A percentile compares a stretch with the other conserved stretches of the same genome.
phyloP scores from a whole-genome alignment of 192 early-diverging fungal species.

The Umbelopsis sp. region DNA sequence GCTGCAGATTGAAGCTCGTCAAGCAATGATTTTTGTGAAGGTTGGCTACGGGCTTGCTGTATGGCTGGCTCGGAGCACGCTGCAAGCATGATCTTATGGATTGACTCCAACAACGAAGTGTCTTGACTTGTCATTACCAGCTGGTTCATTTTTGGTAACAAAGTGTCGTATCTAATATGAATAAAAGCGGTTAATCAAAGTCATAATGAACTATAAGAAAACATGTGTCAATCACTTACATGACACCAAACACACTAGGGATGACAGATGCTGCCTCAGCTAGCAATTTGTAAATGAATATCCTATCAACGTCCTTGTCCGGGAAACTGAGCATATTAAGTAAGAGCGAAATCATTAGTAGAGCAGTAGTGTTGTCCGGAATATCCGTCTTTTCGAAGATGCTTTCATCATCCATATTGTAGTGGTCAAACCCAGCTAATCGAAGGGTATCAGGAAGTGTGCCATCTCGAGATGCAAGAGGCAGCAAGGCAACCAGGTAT shows the following conservation, averaged over 20 bases:
- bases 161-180: constrained; percentile 57
- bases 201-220: background rate
- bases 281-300: constrained; percentile 74
- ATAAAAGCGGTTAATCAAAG: background rate
- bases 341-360: constrained; percentile 62
- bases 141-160: constrained; percentile 68
- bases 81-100: constrained; percentile 67
- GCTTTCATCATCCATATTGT: constrained; percentile 51
- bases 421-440: constrained; percentile 49
- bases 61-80: constrained; percentile 40
- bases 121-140: constrained; percentile 65
- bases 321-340: constrained; percentile 68
- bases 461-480: constrained; percentile 69
- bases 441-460: constrained; percentile 58
- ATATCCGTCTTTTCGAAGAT: constrained; percentile 63
- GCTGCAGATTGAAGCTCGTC: constrained; percentile 49
- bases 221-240: constrained; percentile 55
- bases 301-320: constrained; percentile 67
- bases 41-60: constrained; percentile 24
- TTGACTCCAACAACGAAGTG: constrained; percentile 56
- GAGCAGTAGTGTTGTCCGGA: constrained; percentile 59
- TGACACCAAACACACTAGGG: constrained; percentile 69
- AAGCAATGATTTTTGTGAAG: constrained; percentile 43
- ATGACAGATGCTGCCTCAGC: constrained; percentile 65
- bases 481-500: constrained; percentile 79